Evolutionary conservation across 1,284 basidiomycete species (phyloP).

Genomic region (Pholiota adiposa): DNA sequence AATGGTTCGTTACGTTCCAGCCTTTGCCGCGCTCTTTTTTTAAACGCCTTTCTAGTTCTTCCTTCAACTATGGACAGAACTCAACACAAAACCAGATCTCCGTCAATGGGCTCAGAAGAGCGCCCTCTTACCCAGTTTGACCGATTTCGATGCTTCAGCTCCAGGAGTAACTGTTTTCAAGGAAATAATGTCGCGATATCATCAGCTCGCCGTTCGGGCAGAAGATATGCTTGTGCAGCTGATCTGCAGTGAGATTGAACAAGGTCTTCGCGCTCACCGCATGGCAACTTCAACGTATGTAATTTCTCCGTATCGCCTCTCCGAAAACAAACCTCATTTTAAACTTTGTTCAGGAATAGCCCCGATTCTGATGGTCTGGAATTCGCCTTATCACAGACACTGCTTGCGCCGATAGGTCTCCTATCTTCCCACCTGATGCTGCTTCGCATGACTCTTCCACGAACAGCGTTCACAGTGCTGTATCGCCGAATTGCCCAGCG

Average conservation of each 20-base stretch:
- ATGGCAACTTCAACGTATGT: slow-evolving; percentile 32
- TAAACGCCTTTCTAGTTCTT: slow-evolving; percentile 67
- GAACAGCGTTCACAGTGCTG: slow-evolving; percentile 53
- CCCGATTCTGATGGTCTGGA: slow-evolving; percentile 40
- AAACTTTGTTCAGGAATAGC: slow-evolving; percentile 7
- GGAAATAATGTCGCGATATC: slow-evolving; percentile 68
- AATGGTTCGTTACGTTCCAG: slow-evolving; percentile 52
- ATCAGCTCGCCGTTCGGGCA: slow-evolving; percentile 64
- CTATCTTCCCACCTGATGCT: slow-evolving; percentile 75
- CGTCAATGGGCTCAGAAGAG: slow-evolving; percentile 53
- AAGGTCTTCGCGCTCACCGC: slow-evolving; percentile 73
- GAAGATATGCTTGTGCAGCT: slow-evolving; percentile 87
- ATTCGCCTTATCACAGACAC: slow-evolving; percentile 62
- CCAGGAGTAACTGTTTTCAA: slow-evolving; percentile 78
- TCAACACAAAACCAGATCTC: slow-evolving; percentile 61
- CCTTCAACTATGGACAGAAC: slow-evolving; percentile 84
- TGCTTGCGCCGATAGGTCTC: slow-evolving; percentile 73
- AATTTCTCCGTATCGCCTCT: slow-evolving; percentile 1
- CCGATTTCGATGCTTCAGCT: slow-evolving; percentile 37
- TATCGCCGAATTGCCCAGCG: slow-evolving; percentile 74
- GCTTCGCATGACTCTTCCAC: slow-evolving; percentile 64
- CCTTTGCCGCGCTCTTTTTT: slow-evolving; percentile 4
- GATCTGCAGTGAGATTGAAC: slow-evolving; percentile 79
- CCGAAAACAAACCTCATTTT: neutral
- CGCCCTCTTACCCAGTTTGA: slow-evolving; percentile 53